Evolutionary conservation across 129 eudicot genomes (phyloP).

Genomic region (Flaveria trinervia): DNA sequence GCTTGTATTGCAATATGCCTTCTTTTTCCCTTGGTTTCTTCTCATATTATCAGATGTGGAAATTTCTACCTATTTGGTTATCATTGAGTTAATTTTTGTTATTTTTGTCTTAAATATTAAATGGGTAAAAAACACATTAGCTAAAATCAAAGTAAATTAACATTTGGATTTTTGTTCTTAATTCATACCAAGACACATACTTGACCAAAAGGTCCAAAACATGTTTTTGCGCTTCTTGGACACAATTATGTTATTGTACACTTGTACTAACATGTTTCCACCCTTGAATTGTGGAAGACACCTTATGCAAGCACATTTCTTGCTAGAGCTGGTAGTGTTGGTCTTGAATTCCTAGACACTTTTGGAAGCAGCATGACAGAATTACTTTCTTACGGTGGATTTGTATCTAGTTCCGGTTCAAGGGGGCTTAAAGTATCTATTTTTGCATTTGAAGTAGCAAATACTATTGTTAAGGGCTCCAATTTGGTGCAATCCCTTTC

Average conservation of each 20-base stretch:
- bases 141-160: not conserved
- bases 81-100: not conserved
- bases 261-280: not conserved
- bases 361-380: conserved; percentile 84
- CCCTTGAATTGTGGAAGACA: conserved; percentile 42
- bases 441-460: conserved; percentile 91
- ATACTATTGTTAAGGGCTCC: conserved; percentile 81
- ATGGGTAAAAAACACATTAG: not conserved
- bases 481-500: conserved; percentile 82
- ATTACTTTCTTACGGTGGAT: conserved; percentile 56
- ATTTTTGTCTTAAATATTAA: not conserved
- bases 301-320: conserved; percentile 72
- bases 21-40: no score
- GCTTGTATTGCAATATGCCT: not conserved
- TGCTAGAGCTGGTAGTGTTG: conserved; percentile 73
- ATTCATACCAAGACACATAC: no score
- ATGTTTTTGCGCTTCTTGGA: no score
- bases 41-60: no score
- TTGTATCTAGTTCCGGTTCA: conserved; percentile 56
- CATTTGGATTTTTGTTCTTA: not conserved
- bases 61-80: not conserved
- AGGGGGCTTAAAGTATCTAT: conserved; percentile 65
- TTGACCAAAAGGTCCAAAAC: no score
- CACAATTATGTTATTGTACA: conserved; percentile 2
- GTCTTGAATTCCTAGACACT: conserved; percentile 76